Percentiles rank a stretch among this genome's conserved stretches.
Evolutionary conservation across 1,284 basidiomycete species (phyloP).

Genomic region (Pterula multifida): DNA sequence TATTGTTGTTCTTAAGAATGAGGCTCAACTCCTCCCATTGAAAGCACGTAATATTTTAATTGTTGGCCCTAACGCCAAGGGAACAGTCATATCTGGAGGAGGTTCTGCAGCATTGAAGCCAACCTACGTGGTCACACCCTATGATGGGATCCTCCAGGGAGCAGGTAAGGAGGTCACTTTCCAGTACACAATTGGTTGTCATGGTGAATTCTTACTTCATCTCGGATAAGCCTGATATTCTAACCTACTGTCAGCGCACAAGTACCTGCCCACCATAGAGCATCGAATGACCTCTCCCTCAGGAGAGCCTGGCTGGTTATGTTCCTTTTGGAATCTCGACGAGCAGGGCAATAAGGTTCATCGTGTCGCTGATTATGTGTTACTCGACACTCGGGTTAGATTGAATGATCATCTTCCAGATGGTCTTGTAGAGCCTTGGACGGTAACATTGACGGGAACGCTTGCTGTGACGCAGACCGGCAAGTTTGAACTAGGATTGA

Average conservation of each 20-base stretch:
- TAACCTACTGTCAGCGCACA: constrained; percentile 32
- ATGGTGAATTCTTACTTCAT: constrained; percentile 28
- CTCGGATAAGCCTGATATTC: not conserved
- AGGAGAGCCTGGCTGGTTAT: constrained; percentile 47
- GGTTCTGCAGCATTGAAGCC: constrained; percentile 64
- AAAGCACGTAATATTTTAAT: constrained; percentile 49
- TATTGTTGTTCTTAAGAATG: constrained; percentile 64
- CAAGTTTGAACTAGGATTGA: constrained; percentile 42
- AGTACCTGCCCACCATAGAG: constrained; percentile 52
- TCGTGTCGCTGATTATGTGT: constrained; percentile 32
- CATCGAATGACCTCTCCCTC: constrained; percentile 32
- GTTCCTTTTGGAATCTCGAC: constrained; percentile 48
- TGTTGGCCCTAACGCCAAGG: constrained; percentile 63
- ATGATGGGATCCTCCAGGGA: constrained; percentile 39
- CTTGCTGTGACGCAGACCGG: constrained; percentile 28
- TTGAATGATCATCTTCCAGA: constrained; percentile 52
- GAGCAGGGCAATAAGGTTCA: constrained; percentile 28
- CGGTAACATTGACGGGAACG: constrained; percentile 35
- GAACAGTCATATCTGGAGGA: constrained; percentile 56
- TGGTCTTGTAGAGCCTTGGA: constrained; percentile 37
- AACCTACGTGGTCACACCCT: constrained; percentile 57
- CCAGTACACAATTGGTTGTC: constrained; percentile 44
- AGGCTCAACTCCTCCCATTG: constrained; percentile 44
- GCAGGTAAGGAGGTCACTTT: constrained; percentile 34
- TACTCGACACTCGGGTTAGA: constrained; percentile 51